These are phyloP conservation scores for Sphaerostilbella broomeana DNA, from an alignment of 2,329 filamentous ascomycete genomes.

Conservation along the genomic window DNA sequence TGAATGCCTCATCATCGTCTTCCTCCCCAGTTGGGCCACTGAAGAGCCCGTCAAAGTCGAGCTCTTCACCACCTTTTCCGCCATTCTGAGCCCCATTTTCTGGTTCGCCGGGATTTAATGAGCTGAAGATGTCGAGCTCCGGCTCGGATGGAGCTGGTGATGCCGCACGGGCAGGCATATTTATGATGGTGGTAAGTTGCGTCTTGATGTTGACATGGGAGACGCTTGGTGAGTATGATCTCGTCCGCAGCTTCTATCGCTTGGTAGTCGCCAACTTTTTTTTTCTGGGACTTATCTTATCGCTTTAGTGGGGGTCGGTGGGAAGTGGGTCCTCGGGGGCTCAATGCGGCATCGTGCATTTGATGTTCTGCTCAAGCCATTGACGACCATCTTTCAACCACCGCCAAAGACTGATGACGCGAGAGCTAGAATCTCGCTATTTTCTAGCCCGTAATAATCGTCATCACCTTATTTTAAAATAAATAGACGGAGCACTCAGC, in stretches of 20 bases:
- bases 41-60: slow-evolving; percentile 57
- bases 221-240: no score
- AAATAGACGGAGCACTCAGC: neutral
- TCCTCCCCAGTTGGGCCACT: slow-evolving; percentile 44
- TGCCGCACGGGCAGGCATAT: slow-evolving; percentile 62
- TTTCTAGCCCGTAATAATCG: no score
- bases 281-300: slow-evolving; percentile 33
- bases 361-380: slow-evolving; percentile 5
- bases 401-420: no score
- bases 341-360: slow-evolving; percentile 11
- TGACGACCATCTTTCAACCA: neutral
- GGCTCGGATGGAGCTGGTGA: slow-evolving; percentile 84
- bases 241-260: slow-evolving; percentile 1
- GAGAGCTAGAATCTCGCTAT: no score
- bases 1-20: slow-evolving; percentile 79
- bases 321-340: slow-evolving; percentile 2
- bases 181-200: neutral
- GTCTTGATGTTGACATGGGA: no score
- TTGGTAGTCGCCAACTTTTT: slow-evolving; percentile 28
- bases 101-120: slow-evolving; percentile 60
- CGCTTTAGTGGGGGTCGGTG: slow-evolving; percentile 23
- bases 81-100: slow-evolving; percentile 37
- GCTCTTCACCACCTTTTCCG: slow-evolving; percentile 33
- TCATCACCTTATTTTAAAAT: no score
- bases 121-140: slow-evolving; percentile 82